These are phyloP conservation scores for Capronia epimyces DNA, from an alignment of 2,329 filamentous ascomycete species.

Conservation along the genomic window DNA sequence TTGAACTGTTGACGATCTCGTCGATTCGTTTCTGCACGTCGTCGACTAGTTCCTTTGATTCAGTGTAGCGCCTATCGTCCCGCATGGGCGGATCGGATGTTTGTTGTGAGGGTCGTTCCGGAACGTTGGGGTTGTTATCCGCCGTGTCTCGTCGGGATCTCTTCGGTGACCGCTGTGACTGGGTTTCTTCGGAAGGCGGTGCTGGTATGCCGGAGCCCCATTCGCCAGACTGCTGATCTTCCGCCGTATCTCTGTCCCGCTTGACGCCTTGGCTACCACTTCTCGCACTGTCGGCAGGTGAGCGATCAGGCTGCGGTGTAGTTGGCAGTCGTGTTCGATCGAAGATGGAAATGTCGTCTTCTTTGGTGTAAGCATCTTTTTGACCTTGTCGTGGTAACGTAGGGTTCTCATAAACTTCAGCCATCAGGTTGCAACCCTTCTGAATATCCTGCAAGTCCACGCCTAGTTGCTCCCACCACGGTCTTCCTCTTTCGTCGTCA, in stretches of 20 bases:
- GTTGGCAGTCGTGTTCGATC: constrained; percentile 35
- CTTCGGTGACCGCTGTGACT: constrained; percentile 23
- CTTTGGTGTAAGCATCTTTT: constrained; percentile 38
- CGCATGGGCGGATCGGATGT: background rate
- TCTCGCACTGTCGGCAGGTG: constrained; percentile 30
- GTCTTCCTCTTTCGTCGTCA: constrained; percentile 65
- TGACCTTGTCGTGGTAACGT: constrained; percentile 41
- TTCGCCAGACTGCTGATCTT: constrained; percentile 19
- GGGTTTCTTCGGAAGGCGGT: constrained; percentile 16
- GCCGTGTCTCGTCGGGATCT: constrained; percentile 15
- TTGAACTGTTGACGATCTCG: constrained; percentile 31
- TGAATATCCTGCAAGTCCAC: constrained; percentile 66
- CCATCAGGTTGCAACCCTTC: constrained; percentile 70
- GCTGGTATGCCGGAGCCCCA: constrained; percentile 19
- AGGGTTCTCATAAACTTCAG: constrained; percentile 47
- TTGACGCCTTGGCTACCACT: constrained; percentile 36
- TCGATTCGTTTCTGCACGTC: constrained; percentile 37
- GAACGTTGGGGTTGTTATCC: constrained; percentile 26
- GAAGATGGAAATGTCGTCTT: constrained; percentile 32
- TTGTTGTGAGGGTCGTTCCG: constrained; percentile 6
- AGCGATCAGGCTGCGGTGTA: constrained; percentile 17
- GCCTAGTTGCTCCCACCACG: constrained; percentile 81
- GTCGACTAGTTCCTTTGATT: constrained; percentile 25
- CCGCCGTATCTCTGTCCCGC: constrained; percentile 38
- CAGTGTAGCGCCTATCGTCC: constrained; percentile 4